Conservation (phyloP, 495 filamentous ascomycete genomes). For the Sabuloglossum arenarium region DNA sequence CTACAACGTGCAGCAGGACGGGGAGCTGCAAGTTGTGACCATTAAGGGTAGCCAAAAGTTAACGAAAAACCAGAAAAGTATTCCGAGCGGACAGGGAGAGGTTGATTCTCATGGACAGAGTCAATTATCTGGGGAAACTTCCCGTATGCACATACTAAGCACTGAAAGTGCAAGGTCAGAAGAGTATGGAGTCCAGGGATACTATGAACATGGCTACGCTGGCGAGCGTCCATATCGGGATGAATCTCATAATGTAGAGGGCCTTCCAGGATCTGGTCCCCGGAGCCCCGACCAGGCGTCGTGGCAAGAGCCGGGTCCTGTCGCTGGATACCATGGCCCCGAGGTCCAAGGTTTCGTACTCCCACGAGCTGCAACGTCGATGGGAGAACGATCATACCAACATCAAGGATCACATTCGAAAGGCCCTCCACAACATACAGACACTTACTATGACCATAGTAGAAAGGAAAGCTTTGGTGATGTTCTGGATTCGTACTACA, state of each 20-base stretch:
- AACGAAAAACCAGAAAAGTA: background rate
- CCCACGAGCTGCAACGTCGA: background rate
- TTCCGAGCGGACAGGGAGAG: background rate
- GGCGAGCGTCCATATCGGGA: background rate
- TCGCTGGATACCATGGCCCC: slow-evolving; percentile 1
- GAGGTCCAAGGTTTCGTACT: background rate
- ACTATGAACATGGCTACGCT: background rate
- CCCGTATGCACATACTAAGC: background rate
- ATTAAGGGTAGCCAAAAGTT: background rate
- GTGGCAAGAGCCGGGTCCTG: slow-evolving; percentile 1
- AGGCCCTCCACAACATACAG: background rate
- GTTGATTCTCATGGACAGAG: background rate
- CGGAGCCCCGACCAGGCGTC: background rate
- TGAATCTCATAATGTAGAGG: background rate
- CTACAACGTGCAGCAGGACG: background rate
- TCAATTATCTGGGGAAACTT: background rate
- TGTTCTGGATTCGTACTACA: slow-evolving; percentile 1
- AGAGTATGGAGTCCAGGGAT: background rate
- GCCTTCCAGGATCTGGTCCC: background rate
- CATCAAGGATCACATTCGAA: background rate
- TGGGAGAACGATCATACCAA: background rate
- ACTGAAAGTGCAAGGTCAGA: background rate
- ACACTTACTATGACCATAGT: background rate
- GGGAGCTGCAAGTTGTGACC: background rate
- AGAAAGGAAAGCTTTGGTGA: slow-evolving; percentile 2